These are phyloP conservation scores for Ceratobasidium sp. DNA, from an alignment of 1,284 basidiomycete genomes.

Conservation along the genomic window DNA sequence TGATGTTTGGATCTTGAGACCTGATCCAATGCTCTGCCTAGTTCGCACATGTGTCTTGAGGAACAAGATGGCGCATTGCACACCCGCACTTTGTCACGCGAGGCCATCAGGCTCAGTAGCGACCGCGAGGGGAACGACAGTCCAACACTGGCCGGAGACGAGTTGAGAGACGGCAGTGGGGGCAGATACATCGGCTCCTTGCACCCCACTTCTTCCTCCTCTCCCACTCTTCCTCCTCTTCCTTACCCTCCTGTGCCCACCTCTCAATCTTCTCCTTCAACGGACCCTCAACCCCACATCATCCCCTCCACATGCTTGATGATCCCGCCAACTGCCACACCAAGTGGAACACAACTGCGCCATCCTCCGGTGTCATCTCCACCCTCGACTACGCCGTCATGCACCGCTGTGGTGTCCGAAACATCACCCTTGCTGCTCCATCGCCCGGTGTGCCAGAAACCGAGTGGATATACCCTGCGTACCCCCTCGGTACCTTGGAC, in stretches of 20 bases:
- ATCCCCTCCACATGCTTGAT: constrained; percentile 83
- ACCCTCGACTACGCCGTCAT: constrained; percentile 85
- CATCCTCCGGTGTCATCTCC: constrained; percentile 61
- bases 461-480: constrained; percentile 87
- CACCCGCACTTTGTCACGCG: constrained; percentile 66
- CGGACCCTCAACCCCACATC: constrained; percentile 76
- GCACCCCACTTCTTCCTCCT: constrained; percentile 65
- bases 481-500: constrained; percentile 96
- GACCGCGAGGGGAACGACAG: constrained; percentile 92
- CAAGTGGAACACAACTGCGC: constrained; percentile 60
- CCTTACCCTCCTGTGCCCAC: constrained; percentile 77
- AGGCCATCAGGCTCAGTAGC: constrained; percentile 97
- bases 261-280: constrained; percentile 76
- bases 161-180: constrained; percentile 79
- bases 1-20: constrained; percentile 93
- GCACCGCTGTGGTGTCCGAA: constrained; percentile 72
- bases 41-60: constrained; percentile 25
- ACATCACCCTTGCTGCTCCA: constrained; percentile 83
- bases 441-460: constrained; percentile 81
- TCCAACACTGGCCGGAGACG: constrained; percentile 87
- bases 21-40: constrained; percentile 27
- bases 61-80: constrained; percentile 33
- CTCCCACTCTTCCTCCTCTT: constrained; percentile 76
- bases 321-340: constrained; percentile 78
- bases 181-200: constrained; percentile 67